Base-by-base conservation (phyloP, 2,329 filamentous ascomycete species). In the Fragosphaeria purpurea region DNA sequence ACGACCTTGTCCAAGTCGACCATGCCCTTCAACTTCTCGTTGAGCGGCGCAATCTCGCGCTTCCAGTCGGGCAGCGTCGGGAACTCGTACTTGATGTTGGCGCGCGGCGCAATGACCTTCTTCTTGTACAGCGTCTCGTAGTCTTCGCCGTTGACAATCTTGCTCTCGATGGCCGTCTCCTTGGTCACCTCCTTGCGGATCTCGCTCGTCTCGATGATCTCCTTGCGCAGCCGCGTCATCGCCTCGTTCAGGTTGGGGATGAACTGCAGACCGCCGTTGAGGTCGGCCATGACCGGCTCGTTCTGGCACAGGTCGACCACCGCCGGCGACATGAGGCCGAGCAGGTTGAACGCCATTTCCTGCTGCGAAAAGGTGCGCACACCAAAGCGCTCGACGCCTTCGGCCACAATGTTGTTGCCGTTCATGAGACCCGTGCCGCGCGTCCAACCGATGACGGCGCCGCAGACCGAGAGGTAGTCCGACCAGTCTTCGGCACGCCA, bases 351-450 rank as follows among this genome's bases (percentile, higher is more conserved):
- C 12, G 93, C 93, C 93, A 98, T 98, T 70, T 98, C 93, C 67
- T 95, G 89, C 71, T 97, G 93, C 8, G 91, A 97, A 76, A 98
- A 98, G 4, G 93, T 98, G 61, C 93, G 89, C 32, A 97, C 93
- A 61, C 93, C 93, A 58, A 94, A 93, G 61, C 87, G 88, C 74
- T 98, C 93, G 51, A 98, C 88, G 53, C 91, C 93, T 67, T 97
- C 91, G 38, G 93, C 93, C 57, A 97, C 90, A 60, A 97, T 83
- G 69, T 98, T 65, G 54, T 73, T 72, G 38, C 55, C 63, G 2
- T 55, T 59, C 70, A 73, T 74, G 61, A 98, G 82, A 65, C 93
- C 93, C 56, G 93, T 98, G 58, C 91, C 93, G 72, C 93, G 91
- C 60, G 93, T 98, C 93, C 93, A 98, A 56, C 93, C 93, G 65